Evolutionary conservation across 495 filamentous ascomycete species (phyloP), one percentile per base, ranked within the genome.

Genomic region (Cladorrhinum samala): DNA sequence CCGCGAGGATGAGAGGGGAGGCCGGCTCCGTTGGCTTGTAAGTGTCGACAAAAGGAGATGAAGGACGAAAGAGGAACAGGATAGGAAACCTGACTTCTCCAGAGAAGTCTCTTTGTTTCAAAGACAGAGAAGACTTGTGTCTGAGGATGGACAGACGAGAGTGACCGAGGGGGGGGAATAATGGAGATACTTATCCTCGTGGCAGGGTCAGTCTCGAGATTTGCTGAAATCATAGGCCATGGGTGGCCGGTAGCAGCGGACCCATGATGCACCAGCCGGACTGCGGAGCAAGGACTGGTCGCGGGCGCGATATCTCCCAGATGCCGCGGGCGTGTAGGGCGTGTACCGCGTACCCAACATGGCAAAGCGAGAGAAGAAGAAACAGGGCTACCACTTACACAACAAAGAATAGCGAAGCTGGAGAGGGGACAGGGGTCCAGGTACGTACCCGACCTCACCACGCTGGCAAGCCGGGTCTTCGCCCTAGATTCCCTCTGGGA

Each of bases 11-110:
- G 56, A 60, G 44, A 58, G 48, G 39, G 69, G 71, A 72, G 70
- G 46, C 71, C 71, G 62, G 71, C 71, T 74, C 71, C 71, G 60
- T 46, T 59, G 37, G 20, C 41, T 58, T 60, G 53, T 44, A 52
- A 45, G 56, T 54, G 49, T 48, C 55, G 45, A 58, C 53, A 54
- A 23, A 52, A 57, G 13, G 52, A 52, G 58, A 63, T 23, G 51
- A 48, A 55, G 50, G 57, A 58, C 54, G 53, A 59, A 57, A 49
- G 43, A n/a, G n/a, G n/a, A n/a, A n/a, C n/a, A n/a, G n/a, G n/a
- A n/a, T n/a, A n/a, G 52, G 6, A 53, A 50, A 21, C 25, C 49
- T 44, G 47, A 58, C 56, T 58, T 65, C 60, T 66, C 56, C 60
- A 49, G 56, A 66, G 55, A 65, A 60, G 47, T 57, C 53, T 49